Base-by-base conservation (phyloP, 192 early-diverging fungal species). In the Coemansia sp. region DNA sequence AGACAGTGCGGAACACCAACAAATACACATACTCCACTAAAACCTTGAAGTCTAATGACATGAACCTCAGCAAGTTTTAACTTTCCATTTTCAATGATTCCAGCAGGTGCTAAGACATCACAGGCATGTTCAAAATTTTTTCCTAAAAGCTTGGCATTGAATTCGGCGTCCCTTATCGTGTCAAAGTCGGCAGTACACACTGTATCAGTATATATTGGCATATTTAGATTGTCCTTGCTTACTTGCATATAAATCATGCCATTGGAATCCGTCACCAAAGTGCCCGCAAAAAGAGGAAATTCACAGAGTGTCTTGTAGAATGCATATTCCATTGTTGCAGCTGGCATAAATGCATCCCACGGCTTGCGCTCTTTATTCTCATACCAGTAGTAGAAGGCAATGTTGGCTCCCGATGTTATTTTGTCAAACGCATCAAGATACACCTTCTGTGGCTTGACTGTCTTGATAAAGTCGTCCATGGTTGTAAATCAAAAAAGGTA, bases 131-230 rank as follows among this genome's bases (percentile, higher is more conserved):
- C 32, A 19, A 48, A 26, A 0, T 47, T 39, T 1, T 54, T n/a
- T 8, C 61, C 40, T 19, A 67, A 26, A 2, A 65, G 21, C 11
- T 51, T 32, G 55, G 61, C 64, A 21, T 48, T 41, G 39, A 65
- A 77, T 21, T 37, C 36, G 36, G 61, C 13, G 0, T 18, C 40
- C 41, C 59, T 37, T 3, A 77, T 32, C 0, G 49, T 47, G 4
- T 13, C 21, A 19, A 63, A 71, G 39, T 71, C 61, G 15, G 60
- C 42, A 5, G 48, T 7, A 52, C 66, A 65, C 6, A 39, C 8
- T 5, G 69, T 64, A 56, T 72, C 75, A 0, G 32, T 41, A 22
- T 68, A 77, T 26, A 60, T 49, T 40, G 75, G 75, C 66, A 77
- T 62, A 55, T 71, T 77, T 16, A 77, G 37, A 22, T 76, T 47